Conservation (phyloP, 441 rosid genomes). For the Jatropha podagrica region DNA sequence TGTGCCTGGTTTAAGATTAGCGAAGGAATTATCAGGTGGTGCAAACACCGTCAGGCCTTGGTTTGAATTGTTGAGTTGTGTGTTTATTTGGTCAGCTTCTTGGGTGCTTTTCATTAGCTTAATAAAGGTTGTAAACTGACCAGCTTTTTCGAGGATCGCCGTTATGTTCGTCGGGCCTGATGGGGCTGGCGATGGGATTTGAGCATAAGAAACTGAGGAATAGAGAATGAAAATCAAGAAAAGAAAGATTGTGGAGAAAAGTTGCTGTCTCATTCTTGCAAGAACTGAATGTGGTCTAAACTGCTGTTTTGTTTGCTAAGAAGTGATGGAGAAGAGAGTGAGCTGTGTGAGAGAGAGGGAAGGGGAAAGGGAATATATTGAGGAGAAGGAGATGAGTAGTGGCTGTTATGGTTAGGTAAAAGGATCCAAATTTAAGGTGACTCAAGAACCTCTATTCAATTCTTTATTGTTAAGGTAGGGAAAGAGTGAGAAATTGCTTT, state of each 20-base stretch:
- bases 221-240: conserved; percentile 30
- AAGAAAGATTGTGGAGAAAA: conserved; percentile 20
- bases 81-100: conserved; percentile 66
- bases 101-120: conserved; percentile 62
- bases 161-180: conserved; percentile 67
- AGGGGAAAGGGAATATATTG: conserved; percentile 20
- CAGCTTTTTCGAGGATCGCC: conserved; percentile 71
- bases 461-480: conserved; percentile 31
- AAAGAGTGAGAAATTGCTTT: conserved; percentile 36
- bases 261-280: conserved; percentile 34
- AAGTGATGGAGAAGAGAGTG: conserved; percentile 16
- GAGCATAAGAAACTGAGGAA: conserved; percentile 38
- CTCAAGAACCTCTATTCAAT: conserved; percentile 24
- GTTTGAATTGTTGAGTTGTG: conserved; percentile 70
- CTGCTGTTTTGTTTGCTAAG: background rate
- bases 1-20: conserved; percentile 62
- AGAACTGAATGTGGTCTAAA: background rate
- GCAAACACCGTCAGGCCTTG: conserved; percentile 80
- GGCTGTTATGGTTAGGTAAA: conserved; percentile 45
- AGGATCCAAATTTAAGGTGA: conserved; percentile 32
- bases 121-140: conserved; percentile 72
- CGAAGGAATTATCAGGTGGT: conserved; percentile 74
- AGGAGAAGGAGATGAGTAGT: conserved; percentile 1
- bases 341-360: background rate
- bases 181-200: conserved; percentile 45